phyloP scores from a whole-genome alignment of 163 green algal genomes.

The Coccomyxa subellipsoidea region DNA sequence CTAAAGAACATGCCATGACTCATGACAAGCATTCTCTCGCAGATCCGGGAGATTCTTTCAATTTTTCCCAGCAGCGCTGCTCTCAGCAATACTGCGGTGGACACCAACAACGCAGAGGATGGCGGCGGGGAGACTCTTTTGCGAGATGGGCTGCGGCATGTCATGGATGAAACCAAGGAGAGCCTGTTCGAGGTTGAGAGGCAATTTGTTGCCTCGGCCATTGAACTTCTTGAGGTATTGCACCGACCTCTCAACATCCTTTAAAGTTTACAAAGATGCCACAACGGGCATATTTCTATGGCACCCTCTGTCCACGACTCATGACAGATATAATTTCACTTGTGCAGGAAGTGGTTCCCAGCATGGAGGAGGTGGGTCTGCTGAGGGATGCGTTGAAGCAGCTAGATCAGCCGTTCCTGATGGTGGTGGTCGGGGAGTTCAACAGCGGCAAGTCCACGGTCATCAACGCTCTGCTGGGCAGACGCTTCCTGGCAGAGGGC shows the following conservation, averaged over 20 bases:
- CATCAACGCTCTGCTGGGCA: constrained; percentile 63
- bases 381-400: constrained; percentile 73
- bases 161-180: constrained; percentile 31
- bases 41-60: background rate
- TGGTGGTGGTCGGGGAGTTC: constrained; percentile 98
- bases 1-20: background rate
- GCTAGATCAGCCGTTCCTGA: constrained; percentile 92
- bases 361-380: constrained; percentile 78
- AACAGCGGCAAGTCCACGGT: constrained; percentile 81
- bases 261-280: too few relatives aligned
- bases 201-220: constrained; percentile 42
- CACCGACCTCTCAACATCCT: too few relatives aligned
- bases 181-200: constrained; percentile 68
- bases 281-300: too few relatives aligned
- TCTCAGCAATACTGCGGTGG: background rate
- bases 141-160: constrained; percentile 13
- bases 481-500: constrained; percentile 77
- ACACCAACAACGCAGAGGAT: background rate
- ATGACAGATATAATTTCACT: too few relatives aligned
- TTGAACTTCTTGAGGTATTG: constrained; percentile 49
- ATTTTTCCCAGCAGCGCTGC: background rate
- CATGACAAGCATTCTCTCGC: background rate
- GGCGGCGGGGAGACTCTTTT: background rate
- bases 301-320: too few relatives aligned
- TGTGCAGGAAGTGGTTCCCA: constrained; percentile 25